Percentiles rank a stretch among this genome's conserved stretches.
Evolutionary conservation across 2,329 filamentous ascomycete species (phyloP).

Genomic region (Colletotrichum chlorophyti): DNA sequence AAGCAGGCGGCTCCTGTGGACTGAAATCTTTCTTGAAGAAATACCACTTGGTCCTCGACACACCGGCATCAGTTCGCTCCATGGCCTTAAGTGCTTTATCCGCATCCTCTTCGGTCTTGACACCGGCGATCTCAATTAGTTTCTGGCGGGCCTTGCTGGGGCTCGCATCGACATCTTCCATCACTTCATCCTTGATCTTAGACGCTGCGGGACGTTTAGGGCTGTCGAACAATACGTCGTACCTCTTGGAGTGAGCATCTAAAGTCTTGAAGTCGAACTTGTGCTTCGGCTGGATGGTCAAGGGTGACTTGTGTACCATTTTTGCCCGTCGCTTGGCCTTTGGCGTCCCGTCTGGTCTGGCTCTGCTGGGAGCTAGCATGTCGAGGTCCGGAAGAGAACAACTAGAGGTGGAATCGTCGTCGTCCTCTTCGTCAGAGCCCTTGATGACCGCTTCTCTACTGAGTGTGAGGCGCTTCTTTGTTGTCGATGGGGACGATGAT

Average conservation of each 20-base stretch:
- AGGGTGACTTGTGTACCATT: conserved; percentile 51
- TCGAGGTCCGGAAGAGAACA: conserved; percentile 63
- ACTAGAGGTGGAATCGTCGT: conserved; percentile 59
- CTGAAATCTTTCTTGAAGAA: conserved; percentile 53
- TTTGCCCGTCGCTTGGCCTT: conserved; percentile 54
- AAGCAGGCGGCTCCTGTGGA: conserved; percentile 37
- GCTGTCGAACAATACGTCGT: conserved; percentile 66
- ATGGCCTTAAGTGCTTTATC: conserved; percentile 56
- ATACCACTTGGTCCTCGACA: conserved; percentile 48
- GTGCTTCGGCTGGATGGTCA: conserved; percentile 60
- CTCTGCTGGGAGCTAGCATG: conserved; percentile 15
- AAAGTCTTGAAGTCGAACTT: conserved; percentile 70
- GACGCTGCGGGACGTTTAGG: conserved; percentile 50
- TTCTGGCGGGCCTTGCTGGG: conserved; percentile 26
- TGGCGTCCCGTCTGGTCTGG: conserved; percentile 46
- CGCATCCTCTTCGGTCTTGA: conserved; percentile 48
- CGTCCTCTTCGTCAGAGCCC: conserved; percentile 76
- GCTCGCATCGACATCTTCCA: conserved; percentile 29
- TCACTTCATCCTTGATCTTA: conserved; percentile 37
- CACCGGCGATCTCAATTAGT: conserved; percentile 31
- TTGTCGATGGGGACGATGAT: conserved; percentile 35
- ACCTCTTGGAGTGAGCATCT: conserved; percentile 62
- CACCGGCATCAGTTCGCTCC: conserved; percentile 52
- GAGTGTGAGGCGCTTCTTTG: conserved; percentile 28
- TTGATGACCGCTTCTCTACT: conserved; percentile 66